phyloP scores from a whole-genome alignment of 2,329 filamentous ascomycete species.

The Penicillium sp. region DNA sequence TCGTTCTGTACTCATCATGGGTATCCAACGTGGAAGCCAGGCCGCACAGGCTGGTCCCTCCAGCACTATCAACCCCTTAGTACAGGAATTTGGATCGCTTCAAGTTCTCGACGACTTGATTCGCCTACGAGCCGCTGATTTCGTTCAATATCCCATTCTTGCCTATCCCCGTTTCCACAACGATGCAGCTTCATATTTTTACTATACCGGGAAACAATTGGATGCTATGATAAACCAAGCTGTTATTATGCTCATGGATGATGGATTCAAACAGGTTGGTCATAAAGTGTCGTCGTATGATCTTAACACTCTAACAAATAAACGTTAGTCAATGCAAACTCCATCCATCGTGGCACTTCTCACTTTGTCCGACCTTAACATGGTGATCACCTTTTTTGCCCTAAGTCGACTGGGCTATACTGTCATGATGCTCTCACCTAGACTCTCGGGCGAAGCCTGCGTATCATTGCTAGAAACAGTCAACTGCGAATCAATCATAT shows the following conservation, averaged over 20 bases:
- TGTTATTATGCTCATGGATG: slow-evolving; percentile 31
- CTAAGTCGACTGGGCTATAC: slow-evolving; percentile 47
- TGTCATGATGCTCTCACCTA: slow-evolving; percentile 45
- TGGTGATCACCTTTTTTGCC: slow-evolving; percentile 46
- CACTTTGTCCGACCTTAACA: slow-evolving; percentile 43
- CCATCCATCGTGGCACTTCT: slow-evolving; percentile 39
- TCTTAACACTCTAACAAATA: background rate
- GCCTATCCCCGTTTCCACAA: slow-evolving; percentile 40
- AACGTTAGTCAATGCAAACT: slow-evolving; percentile 17
- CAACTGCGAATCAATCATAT: slow-evolving; percentile 36
- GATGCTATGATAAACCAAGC: slow-evolving; percentile 36
- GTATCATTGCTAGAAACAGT: slow-evolving; percentile 41
- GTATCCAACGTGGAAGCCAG: slow-evolving; percentile 18
- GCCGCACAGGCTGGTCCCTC: slow-evolving; percentile 11
- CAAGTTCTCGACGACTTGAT: slow-evolving; percentile 46
- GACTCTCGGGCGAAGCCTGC: slow-evolving; percentile 43
- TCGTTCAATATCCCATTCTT: slow-evolving; percentile 42
- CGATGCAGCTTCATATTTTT: slow-evolving; percentile 37
- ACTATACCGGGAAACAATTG: slow-evolving; percentile 43
- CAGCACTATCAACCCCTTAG: slow-evolving; percentile 11
- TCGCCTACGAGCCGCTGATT: slow-evolving; percentile 39
- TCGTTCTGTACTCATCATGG: slow-evolving; percentile 12
- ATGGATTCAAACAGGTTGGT: slow-evolving; percentile 29
- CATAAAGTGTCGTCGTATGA: accelerated
- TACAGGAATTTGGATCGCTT: slow-evolving; percentile 39